Conservation (phyloP, 2,329 filamentous ascomycete species). For the Neonectria coccinea region DNA sequence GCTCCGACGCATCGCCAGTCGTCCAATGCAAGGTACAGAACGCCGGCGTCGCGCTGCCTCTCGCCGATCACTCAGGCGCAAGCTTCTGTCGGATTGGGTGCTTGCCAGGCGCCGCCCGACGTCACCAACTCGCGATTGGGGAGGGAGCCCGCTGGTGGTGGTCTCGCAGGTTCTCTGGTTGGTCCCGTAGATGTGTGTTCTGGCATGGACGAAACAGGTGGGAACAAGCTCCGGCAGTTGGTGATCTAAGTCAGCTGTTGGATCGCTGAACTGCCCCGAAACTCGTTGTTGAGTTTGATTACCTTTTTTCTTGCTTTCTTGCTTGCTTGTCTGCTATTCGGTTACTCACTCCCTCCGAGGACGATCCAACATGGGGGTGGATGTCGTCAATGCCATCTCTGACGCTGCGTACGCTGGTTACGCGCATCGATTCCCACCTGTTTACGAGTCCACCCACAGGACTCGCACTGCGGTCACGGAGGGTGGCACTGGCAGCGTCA, state of each 20-base stretch:
- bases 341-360: constrained; percentile 22
- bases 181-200: constrained; percentile 19
- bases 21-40: constrained; percentile 46
- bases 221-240: constrained; percentile 25
- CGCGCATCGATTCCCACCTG: constrained; percentile 9
- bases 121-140: constrained; percentile 38
- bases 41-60: constrained; percentile 38
- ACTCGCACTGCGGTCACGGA: constrained; percentile 15
- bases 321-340: constrained; percentile 7
- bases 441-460: constrained; percentile 21
- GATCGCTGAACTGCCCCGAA: constrained; percentile 17
- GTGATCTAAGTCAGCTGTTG: constrained; percentile 6
- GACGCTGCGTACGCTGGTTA: neutral
- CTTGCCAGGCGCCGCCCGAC: constrained; percentile 35
- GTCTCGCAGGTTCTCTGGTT: constrained; percentile 33
- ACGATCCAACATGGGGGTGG: constrained; percentile 20
- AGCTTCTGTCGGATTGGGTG: constrained; percentile 36
- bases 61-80: constrained; percentile 38
- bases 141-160: constrained; percentile 39
- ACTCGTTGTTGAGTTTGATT: constrained; percentile 9
- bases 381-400: constrained; percentile 28
- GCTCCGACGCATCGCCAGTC: constrained; percentile 37
- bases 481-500: constrained; percentile 18
- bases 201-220: constrained; percentile 19
- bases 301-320: constrained; percentile 20